phyloP scores from a whole-genome alignment of 2,329 filamentous ascomycete genomes.

The Bipolaris bicolor region DNA sequence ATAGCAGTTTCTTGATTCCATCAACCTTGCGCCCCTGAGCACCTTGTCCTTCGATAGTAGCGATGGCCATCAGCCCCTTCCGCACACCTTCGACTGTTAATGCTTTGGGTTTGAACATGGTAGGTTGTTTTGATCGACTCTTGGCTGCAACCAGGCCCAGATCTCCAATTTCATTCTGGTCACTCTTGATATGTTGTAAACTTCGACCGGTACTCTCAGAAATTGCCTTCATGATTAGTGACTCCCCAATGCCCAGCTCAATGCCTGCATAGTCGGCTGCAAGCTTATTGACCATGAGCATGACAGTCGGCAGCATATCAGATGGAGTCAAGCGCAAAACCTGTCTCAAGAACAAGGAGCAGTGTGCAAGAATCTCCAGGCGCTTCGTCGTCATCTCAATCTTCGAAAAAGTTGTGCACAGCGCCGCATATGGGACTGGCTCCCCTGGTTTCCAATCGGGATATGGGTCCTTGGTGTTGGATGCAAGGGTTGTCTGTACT shows the following conservation, averaged over 20 bases:
- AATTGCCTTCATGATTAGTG: constrained; percentile 97
- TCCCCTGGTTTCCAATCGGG: constrained; percentile 91
- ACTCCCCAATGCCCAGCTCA: constrained; percentile 97
- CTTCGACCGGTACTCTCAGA: constrained; percentile 91
- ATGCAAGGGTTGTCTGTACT: constrained; percentile 76
- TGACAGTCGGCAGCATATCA: constrained; percentile 84
- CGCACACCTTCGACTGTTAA: constrained; percentile 87
- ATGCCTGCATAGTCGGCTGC: constrained; percentile 96
- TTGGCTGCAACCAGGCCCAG: constrained; percentile 93
- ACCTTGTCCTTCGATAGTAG: constrained; percentile 83
- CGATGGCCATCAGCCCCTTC: constrained; percentile 85
- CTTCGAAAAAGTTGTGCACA: constrained; percentile 93
- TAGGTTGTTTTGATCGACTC: constrained; percentile 91
- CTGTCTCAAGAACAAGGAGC: constrained; percentile 87
- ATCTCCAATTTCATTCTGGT: constrained; percentile 92
- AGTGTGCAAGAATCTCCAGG: constrained; percentile 85
- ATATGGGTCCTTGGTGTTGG: constrained; percentile 77
- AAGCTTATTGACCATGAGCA: constrained; percentile 98
- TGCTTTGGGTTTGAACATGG: constrained; percentile 97
- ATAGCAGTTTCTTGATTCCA: constrained; percentile 94
- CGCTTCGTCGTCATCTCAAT: constrained; percentile 95
- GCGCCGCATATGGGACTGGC: constrained; percentile 90
- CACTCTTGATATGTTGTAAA: constrained; percentile 86
- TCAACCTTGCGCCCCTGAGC: constrained; percentile 91
- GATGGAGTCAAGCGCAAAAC: constrained; percentile 89